Base-by-base conservation (phyloP, 2,329 filamentous ascomycete genomes). In the Pochonia chlamydosporia region DNA sequence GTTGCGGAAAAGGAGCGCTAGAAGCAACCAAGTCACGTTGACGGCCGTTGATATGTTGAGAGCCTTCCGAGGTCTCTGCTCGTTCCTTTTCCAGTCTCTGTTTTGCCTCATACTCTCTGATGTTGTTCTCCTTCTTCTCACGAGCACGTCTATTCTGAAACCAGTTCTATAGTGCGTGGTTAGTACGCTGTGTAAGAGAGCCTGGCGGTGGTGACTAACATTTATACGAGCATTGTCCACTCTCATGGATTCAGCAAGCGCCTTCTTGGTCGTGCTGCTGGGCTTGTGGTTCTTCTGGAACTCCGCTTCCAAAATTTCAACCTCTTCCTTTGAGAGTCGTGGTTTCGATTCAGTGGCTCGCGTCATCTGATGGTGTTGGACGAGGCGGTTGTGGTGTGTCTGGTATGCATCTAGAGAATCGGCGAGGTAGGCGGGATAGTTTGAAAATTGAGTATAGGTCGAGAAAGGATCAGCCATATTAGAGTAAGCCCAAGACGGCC, bases 81-180 rank as follows among this genome's bases (percentile, higher is more conserved):
- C 58, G 58, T 16, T 65, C 60, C 51, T 67, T 68, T 47, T 70
- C 65, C 18, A 61, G 48, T 49, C 59, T 59, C 44, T 69, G 67
- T 45, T 59, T 64, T 30, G 66, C 67, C 31, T 68, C 66, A 46
- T 69, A 69, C 49, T 68, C 66, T 28, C 64, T 61, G 37, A 69
- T 69, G 43, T 81, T 81, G 57, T 73, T 76, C 60, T 82, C 78
- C 59, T 83, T 81, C 73, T 82, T 82, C 52, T 79, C 78, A 63
- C 81, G 78, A 45, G 81, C 81, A 44, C 81, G 73, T 49, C 81
- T 71, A 59, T 85, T 85, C 55, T 85, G 81, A 58, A 85, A 85
- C 81, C 81, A 85, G 59, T 85, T 85, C 81, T 84, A 44, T 9
- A 11, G 37, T 10, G n/a, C 13, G 30, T 14, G 28, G 62, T 72